Evolutionary conservation across 2,329 filamentous ascomycete genomes (phyloP), one percentile per base, ranked within the genome.

Genomic region (Apiospora marii): DNA sequence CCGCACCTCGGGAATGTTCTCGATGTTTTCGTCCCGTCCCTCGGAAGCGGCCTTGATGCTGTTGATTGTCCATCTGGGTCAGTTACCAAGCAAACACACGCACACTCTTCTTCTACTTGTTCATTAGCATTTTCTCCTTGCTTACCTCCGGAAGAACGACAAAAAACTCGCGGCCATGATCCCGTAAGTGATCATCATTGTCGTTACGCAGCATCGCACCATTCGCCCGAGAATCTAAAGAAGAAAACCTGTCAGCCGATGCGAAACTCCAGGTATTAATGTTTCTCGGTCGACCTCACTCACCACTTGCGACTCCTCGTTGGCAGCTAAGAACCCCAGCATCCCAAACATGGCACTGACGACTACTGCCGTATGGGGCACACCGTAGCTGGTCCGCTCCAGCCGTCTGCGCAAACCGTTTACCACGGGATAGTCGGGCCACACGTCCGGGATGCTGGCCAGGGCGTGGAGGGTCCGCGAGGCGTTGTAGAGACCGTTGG

Each of bases 381-480:
- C 67, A 3, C 67, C 67, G 43, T 68, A 68, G 67, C 67, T 68
- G 19, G 67, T 68, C 13, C 37, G 37, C 43, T 68, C 67, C 13
- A 68, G 67, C 22, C 67, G 19, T 16, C 67, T 37, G 5, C 67
- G 14, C 24, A 68, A 37, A 3, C 30, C 27, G 43, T 46, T 37
- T 1, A 68, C 22, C 16, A 24, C 16, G 13, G 34, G 24, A 12
- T 41, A 41, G 34, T 68, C 34, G 5, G 82, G 82, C 80, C 82
- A 84, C 34, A 79, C 83, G 72, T 82, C 82, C 41, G 78, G 79
- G 70, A 82, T 83, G 73, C 72, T 79, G 27, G 84, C 83, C 69
- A 86, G 78, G 0, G 84, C 84, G 77, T 86, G 84, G 24, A 86
- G 76, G 12, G 84, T 77, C 70, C 84, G 79, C 16, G 82, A 84